Conservation (phyloP, 2,329 filamentous ascomycete species). For the Beauveria rudraprayagi region DNA sequence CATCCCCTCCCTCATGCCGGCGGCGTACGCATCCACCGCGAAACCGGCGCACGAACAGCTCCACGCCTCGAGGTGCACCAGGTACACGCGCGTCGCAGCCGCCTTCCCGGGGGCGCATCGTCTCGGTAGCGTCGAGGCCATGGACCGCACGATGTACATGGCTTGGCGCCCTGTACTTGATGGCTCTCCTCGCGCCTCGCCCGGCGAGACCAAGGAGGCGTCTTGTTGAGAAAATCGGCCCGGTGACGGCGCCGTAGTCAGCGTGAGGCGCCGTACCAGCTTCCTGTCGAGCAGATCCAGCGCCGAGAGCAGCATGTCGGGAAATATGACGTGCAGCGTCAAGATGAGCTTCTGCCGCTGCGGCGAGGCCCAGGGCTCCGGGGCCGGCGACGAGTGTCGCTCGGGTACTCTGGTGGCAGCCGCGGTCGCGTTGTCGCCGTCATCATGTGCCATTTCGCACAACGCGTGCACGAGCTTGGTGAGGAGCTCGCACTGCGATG, state of each 20-base stretch:
- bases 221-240: background rate
- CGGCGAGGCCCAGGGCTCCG: slow-evolving; percentile 14
- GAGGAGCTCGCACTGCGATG: slow-evolving; percentile 36
- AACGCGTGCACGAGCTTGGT: slow-evolving; percentile 41
- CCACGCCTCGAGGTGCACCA: slow-evolving; percentile 70
- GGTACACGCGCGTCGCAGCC: slow-evolving; percentile 39
- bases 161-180: background rate
- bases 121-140: slow-evolving; percentile 19
- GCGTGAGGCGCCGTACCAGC: slow-evolving; percentile 52
- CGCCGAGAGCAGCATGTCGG: slow-evolving; percentile 70
- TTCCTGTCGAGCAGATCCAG: slow-evolving; percentile 78
- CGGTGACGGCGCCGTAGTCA: background rate
- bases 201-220: slow-evolving; percentile 25
- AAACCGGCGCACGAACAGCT: slow-evolving; percentile 87
- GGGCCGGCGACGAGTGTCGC: background rate
- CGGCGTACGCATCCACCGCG: slow-evolving; percentile 58
- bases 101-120: background rate
- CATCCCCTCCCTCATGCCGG: background rate
- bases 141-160: slow-evolving; percentile 14
- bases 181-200: background rate
- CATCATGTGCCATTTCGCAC: slow-evolving; percentile 11
- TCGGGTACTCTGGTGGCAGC: background rate
- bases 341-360: slow-evolving; percentile 53
- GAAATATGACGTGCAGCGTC: slow-evolving; percentile 79
- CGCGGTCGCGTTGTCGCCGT: slow-evolving; percentile 3